These are phyloP conservation scores for Apostasia ramifera DNA, from an alignment of 106 monocot species.

Conservation along the genomic window DNA sequence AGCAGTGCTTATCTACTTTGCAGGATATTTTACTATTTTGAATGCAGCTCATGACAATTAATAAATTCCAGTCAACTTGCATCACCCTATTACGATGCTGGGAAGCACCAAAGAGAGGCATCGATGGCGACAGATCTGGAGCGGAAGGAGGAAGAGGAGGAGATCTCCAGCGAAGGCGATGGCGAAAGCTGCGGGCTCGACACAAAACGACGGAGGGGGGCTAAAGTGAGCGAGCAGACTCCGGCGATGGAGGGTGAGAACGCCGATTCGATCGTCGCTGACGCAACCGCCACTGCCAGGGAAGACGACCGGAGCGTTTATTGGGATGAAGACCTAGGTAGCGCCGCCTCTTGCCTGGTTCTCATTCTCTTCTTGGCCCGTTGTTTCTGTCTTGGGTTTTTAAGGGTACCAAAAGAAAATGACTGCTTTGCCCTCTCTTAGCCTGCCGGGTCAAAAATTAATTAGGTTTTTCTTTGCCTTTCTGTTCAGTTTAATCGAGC, in stretches of 20 bases:
- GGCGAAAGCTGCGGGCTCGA: slow-evolving; percentile 3
- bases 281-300: not conserved
- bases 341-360: not conserved
- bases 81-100: no score
- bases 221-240: not conserved
- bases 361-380: not conserved
- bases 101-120: no score
- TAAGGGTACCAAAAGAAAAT: not conserved
- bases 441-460: not conserved
- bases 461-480: not conserved
- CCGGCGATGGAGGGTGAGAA: not conserved
- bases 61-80: no score
- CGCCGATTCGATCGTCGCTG: not conserved
- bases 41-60: no score
- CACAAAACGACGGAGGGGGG: slow-evolving; percentile 6
- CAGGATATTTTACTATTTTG: no score
- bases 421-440: not conserved
- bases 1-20: no score
- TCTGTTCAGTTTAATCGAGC: not conserved
- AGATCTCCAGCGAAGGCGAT: slow-evolving; percentile 3
- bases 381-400: not conserved
- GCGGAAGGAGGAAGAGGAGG: slow-evolving; percentile 7
- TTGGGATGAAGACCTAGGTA: slow-evolving; percentile 25
- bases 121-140: slow-evolving; percentile 3
- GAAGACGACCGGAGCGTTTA: slow-evolving; percentile 11